phyloP scores from a whole-genome alignment of 495 filamentous ascomycete genomes.

The Trichoderma orchidacearum region DNA sequence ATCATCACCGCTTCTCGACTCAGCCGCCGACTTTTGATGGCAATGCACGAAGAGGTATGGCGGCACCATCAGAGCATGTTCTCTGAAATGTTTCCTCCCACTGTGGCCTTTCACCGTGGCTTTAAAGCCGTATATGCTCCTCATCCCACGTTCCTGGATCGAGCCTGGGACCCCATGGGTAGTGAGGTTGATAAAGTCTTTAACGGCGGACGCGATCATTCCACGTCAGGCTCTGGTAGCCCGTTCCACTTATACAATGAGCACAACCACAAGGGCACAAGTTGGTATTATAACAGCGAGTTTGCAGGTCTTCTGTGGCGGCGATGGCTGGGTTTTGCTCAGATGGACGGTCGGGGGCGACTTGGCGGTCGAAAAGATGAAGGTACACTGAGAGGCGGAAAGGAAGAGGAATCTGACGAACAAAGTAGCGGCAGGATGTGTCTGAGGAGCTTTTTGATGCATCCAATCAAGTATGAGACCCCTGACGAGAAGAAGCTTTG shows the following conservation, averaged over 20 bases:
- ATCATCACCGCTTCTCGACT: conserved; percentile 78
- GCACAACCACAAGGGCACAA: conserved; percentile 79
- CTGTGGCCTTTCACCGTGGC: conserved; percentile 77
- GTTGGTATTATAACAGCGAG: conserved; percentile 89
- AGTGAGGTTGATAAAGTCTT: conserved; percentile 65
- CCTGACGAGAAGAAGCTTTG: conserved; percentile 14
- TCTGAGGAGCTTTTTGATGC: conserved; percentile 75
- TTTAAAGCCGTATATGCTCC: conserved; percentile 91
- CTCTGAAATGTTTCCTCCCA: conserved; percentile 86
- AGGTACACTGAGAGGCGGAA: conserved; percentile 43
- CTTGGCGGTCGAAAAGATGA: conserved; percentile 53
- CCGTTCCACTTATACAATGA: conserved; percentile 69
- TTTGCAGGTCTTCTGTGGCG: conserved; percentile 76
- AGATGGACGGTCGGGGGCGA: conserved; percentile 44
- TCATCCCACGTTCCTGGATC: conserved; percentile 81
- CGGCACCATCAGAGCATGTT: conserved; percentile 76
- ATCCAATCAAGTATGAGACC: conserved; percentile 69
- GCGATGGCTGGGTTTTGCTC: conserved; percentile 74
- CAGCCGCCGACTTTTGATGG: conserved; percentile 61
- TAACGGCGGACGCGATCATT: conserved; percentile 73
- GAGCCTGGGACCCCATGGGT: conserved; percentile 54
- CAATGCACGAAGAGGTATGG: conserved; percentile 82
- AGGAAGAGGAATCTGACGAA: conserved; percentile 47
- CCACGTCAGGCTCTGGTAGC: conserved; percentile 49
- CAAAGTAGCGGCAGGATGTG: conserved; percentile 66